Percentiles rank a stretch among this genome's conserved stretches.
These are phyloP conservation scores for Pseudohalonectria lignicola DNA, from an alignment of 2,329 filamentous ascomycete species.

Conservation along the genomic window DNA sequence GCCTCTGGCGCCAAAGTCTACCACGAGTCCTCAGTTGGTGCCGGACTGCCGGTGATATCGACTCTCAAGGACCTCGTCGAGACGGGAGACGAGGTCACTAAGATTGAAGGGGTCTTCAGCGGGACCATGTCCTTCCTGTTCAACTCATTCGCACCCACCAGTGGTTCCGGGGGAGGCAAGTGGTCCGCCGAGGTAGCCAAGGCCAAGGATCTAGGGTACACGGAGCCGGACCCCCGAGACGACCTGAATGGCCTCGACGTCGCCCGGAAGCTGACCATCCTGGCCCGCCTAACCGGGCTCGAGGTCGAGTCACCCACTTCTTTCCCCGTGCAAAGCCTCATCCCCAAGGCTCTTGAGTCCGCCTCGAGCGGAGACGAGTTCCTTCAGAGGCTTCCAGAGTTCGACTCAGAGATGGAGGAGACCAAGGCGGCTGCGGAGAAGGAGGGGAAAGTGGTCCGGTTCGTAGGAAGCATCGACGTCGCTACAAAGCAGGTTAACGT, in stretches of 20 bases:
- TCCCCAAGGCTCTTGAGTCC: conserved; percentile 75
- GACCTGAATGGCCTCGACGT: conserved; percentile 84
- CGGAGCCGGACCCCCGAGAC: conserved; percentile 77
- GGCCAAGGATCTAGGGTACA: conserved; percentile 88
- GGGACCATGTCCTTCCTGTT: conserved; percentile 98
- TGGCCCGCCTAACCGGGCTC: conserved; percentile 76
- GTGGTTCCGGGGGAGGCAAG: conserved; percentile 56
- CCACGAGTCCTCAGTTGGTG: conserved; percentile 91
- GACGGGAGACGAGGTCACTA: conserved; percentile 83
- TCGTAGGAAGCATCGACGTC: conserved; percentile 88
- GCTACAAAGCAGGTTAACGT: conserved; percentile 76
- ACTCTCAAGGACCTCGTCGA: conserved; percentile 90
- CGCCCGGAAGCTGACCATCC: conserved; percentile 90
- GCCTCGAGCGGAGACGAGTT: conserved; percentile 75
- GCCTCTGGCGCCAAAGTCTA: conserved; percentile 71
- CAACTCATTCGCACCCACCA: conserved; percentile 86
- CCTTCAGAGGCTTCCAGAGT: conserved; percentile 65
- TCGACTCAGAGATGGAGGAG: conserved; percentile 83
- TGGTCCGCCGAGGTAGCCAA: conserved; percentile 90
- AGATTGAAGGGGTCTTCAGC: conserved; percentile 94
- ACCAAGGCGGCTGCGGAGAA: conserved; percentile 76
- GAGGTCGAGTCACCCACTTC: conserved; percentile 72
- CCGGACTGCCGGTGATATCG: conserved; percentile 85
- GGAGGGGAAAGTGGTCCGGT: conserved; percentile 85
- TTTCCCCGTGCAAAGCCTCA: conserved; percentile 90